Percentiles rank a stretch among this genome's conserved stretches.
phyloP scores from a whole-genome alignment of 345 rosid species.

The Brassica rapa region DNA sequence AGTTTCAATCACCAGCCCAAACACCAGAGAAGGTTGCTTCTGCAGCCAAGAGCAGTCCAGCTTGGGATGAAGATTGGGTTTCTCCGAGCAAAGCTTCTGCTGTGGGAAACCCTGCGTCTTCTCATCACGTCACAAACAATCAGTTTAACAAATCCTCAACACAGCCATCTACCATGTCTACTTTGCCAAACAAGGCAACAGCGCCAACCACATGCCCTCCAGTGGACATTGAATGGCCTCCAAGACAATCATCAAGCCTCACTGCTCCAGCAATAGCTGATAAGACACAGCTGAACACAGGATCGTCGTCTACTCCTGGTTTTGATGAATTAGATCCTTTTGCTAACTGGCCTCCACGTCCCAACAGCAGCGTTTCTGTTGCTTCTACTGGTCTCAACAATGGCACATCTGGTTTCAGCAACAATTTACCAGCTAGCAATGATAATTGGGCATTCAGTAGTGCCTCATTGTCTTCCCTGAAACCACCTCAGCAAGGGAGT shows the following conservation, averaged over 20 bases:
- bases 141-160: constrained; percentile 46
- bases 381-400: constrained; percentile 47
- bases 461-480: constrained; percentile 44
- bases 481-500: constrained; percentile 47
- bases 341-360: constrained; percentile 84
- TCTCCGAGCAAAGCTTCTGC: constrained; percentile 47
- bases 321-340: constrained; percentile 84
- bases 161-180: constrained; percentile 42
- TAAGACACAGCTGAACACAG: constrained; percentile 46
- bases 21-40: constrained; percentile 51
- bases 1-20: constrained; percentile 51
- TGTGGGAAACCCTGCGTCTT: constrained; percentile 24
- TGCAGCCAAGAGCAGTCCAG: constrained; percentile 48
- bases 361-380: constrained; percentile 40
- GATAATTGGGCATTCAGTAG: constrained; percentile 59
- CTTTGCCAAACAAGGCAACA: constrained; percentile 46
- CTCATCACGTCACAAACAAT: constrained; percentile 34
- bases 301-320: constrained; percentile 45
- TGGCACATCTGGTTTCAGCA: constrained; percentile 46
- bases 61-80: constrained; percentile 97
- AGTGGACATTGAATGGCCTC: constrained; percentile 91
- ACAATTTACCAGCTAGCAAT: constrained; percentile 27
- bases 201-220: constrained; percentile 56
- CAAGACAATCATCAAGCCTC: constrained; percentile 49
- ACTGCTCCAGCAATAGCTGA: constrained; percentile 33